Percentiles rank a stretch among this genome's conserved stretches.
These are phyloP conservation scores for Rhodamnia argentea DNA, from an alignment of 345 rosid genomes.

Conservation along the genomic window DNA sequence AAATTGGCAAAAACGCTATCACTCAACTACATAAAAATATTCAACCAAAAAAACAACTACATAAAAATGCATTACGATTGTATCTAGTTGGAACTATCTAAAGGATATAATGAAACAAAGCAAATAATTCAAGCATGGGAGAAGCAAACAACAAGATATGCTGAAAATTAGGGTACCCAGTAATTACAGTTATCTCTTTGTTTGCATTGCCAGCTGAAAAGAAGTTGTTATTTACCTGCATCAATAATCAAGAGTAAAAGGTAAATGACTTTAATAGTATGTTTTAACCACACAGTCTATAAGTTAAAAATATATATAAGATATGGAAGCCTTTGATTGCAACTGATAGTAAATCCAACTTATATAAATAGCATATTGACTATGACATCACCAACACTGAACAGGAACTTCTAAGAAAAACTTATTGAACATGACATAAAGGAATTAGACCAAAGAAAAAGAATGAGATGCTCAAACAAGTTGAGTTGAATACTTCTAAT, in stretches of 20 bases:
- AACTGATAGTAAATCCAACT: not conserved
- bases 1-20: not conserved
- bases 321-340: not conserved
- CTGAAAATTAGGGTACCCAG: slow-evolving; percentile 8
- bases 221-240: slow-evolving; percentile 94
- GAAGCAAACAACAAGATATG: not conserved
- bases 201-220: slow-evolving; percentile 87
- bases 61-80: not conserved
- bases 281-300: not conserved
- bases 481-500: not conserved
- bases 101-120: not conserved
- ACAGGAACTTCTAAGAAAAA: not conserved
- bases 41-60: not conserved
- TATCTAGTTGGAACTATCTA: not conserved
- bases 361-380: not conserved
- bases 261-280: not conserved
- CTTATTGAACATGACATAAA: not conserved
- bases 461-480: not conserved
- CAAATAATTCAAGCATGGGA: not conserved
- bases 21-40: not conserved
- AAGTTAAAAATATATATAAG: too few species aligned
- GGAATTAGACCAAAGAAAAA: not conserved
- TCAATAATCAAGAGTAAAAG: not conserved
- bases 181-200: slow-evolving; percentile 77
- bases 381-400: not conserved